These are phyloP conservation scores for Austroboletus rostrupii DNA, from an alignment of 1,284 basidiomycete genomes.

Conservation along the genomic window DNA sequence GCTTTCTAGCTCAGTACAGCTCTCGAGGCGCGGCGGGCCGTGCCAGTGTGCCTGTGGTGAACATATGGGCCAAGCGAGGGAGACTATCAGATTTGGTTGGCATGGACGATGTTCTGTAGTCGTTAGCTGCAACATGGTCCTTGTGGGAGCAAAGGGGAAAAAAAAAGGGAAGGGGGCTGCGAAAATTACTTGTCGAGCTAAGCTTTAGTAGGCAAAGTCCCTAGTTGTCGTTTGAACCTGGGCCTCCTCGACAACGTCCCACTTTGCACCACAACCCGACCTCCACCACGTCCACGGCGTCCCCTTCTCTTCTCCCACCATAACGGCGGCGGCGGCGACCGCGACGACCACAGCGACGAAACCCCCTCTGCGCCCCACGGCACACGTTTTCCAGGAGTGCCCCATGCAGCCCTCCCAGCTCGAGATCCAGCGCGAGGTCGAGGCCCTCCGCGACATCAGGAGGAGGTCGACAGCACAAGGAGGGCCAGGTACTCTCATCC, in stretches of 20 bases:
- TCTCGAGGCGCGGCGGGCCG: neutral
- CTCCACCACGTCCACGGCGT: neutral
- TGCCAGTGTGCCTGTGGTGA: conserved; percentile 8
- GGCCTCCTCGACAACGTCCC: conserved; percentile 4
- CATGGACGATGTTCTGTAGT: conserved; percentile 19
- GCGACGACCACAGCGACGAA: conserved; percentile 9
- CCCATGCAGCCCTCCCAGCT: conserved; percentile 72
- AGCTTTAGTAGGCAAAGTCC: too few species aligned
- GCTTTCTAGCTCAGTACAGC: neutral
- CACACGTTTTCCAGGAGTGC: conserved; percentile 11
- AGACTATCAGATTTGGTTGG: conserved; percentile 18
- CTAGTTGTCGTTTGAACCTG: conserved; percentile 5
- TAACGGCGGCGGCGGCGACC: neutral
- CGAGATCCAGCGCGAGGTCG: conserved; percentile 84
- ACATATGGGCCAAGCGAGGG: conserved; percentile 6
- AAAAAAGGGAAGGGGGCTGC: conserved; percentile 3
- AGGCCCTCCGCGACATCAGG: conserved; percentile 77
- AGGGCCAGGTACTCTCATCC: conserved; percentile 72
- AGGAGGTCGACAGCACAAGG: conserved; percentile 71
- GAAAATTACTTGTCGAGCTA: conserved; percentile 5
- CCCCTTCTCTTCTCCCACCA: neutral
- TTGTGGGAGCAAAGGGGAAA: conserved; percentile 2
- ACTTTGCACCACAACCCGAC: conserved; percentile 1
- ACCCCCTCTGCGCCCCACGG: conserved; percentile 3
- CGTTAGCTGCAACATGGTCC: conserved; percentile 2